Evolutionary conservation across 306 rosid genomes (phyloP).

Genomic region (Elaeagnus macrophylla): DNA sequence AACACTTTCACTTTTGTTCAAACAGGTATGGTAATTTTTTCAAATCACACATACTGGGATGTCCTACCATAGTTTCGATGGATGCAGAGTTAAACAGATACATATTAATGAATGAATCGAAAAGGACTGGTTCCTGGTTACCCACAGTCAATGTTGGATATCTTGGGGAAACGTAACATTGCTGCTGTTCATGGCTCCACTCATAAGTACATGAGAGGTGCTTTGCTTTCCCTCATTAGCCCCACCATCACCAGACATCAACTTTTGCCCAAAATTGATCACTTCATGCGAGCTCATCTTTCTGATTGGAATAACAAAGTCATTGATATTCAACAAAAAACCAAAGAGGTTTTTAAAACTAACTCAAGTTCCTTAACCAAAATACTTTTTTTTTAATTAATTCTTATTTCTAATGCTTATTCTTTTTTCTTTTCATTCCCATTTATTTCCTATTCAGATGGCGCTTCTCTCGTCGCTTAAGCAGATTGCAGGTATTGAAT

Average conservation of each 20-base stretch:
- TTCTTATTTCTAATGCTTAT: not conserved
- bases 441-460: slow-evolving; percentile 41
- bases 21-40: slow-evolving; percentile 89
- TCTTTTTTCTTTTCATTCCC: not conserved
- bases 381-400: not conserved
- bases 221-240: slow-evolving; percentile 67
- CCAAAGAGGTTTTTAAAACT: slow-evolving; percentile 53
- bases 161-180: slow-evolving; percentile 79
- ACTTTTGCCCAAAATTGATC: slow-evolving; percentile 68
- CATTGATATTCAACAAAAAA: slow-evolving; percentile 83
- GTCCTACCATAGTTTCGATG: slow-evolving; percentile 95
- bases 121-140: slow-evolving; percentile 96
- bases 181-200: slow-evolving; percentile 97
- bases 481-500: slow-evolving; percentile 71
- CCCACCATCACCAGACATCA: slow-evolving; percentile 58
- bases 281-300: slow-evolving; percentile 65
- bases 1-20: slow-evolving; percentile 12
- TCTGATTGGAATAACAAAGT: slow-evolving; percentile 48
- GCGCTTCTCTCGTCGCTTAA: slow-evolving; percentile 69
- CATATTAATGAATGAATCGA: slow-evolving; percentile 82
- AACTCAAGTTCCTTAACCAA: too few relatives aligned
- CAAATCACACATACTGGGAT: slow-evolving; percentile 92
- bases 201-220: slow-evolving; percentile 85
- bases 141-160: slow-evolving; percentile 90
- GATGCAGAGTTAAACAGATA: slow-evolving; percentile 87